Conservation (phyloP, 306 rosid species). For the Sesbania bispinosa region DNA sequence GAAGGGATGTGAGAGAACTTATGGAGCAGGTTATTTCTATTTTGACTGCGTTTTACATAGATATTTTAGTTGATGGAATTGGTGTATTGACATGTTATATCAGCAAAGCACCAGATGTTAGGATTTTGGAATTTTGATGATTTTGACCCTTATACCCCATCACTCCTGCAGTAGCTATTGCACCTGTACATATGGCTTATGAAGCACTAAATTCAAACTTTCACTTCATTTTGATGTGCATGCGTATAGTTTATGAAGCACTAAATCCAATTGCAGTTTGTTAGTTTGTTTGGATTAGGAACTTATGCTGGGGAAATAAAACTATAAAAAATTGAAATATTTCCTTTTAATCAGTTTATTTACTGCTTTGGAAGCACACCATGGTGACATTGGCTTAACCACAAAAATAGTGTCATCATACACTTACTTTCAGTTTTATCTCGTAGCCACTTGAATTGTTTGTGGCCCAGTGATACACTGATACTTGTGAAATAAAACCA, state of each 20-base stretch:
- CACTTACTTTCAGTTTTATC: background rate
- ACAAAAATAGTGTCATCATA: background rate
- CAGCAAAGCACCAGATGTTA: slow-evolving; percentile 11
- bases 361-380: slow-evolving; percentile 2
- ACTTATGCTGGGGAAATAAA: slow-evolving; percentile 3
- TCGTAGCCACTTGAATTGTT: slow-evolving; percentile 7
- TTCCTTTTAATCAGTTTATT: background rate
- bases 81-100: background rate
- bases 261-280: background rate
- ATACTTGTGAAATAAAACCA: background rate
- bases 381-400: background rate
- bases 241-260: background rate
- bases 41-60: slow-evolving; percentile 4
- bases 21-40: slow-evolving; percentile 75
- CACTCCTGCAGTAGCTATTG: background rate
- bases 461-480: background rate
- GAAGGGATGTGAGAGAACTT: slow-evolving; percentile 91
- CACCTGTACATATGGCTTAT: background rate
- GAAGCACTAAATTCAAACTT: slow-evolving; percentile 3
- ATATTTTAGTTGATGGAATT: slow-evolving; percentile 11
- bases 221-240: background rate
- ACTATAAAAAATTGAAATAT: background rate
- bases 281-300: background rate
- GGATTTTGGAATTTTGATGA: background rate
- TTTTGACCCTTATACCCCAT: background rate